A percentile compares a stretch with the other conserved stretches of the same genome.
These are phyloP conservation scores for Rhodotorula sphaerocarpa DNA, from an alignment of 768 basidiomycete genomes.

Conservation along the genomic window DNA sequence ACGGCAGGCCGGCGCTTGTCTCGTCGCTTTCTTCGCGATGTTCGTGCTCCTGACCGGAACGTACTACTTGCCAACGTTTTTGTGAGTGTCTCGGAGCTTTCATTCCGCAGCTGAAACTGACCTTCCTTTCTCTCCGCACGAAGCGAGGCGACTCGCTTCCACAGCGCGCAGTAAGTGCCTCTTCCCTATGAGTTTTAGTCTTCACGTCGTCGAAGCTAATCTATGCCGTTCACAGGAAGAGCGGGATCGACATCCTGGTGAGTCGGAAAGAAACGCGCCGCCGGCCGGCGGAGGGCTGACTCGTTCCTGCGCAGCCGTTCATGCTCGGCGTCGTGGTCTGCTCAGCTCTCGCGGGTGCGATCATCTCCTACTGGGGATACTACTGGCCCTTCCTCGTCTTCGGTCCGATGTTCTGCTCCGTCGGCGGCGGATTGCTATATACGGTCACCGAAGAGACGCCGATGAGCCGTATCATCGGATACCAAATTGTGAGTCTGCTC, in stretches of 20 bases:
- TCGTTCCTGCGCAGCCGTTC: slow-evolving; percentile 40
- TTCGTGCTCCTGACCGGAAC: slow-evolving; percentile 13
- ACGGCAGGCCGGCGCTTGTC: slow-evolving; percentile 34
- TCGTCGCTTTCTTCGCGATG: slow-evolving; percentile 39
- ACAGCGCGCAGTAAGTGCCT: no score
- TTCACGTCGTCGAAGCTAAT: background rate
- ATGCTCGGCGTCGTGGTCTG: slow-evolving; percentile 39
- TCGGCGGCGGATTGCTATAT: slow-evolving; percentile 44
- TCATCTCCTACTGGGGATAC: slow-evolving; percentile 36
- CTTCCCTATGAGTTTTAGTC: no score
- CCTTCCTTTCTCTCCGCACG: background rate
- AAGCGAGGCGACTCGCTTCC: background rate
- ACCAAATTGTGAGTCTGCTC: slow-evolving; percentile 40
- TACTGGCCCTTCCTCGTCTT: slow-evolving; percentile 40
- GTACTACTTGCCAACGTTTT: slow-evolving; percentile 34
- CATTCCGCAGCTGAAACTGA: no score
- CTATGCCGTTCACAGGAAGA: background rate
- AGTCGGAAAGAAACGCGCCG: slow-evolving; percentile 41
- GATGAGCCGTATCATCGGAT: slow-evolving; percentile 42
- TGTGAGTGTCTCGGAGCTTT: background rate
- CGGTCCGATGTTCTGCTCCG: slow-evolving; percentile 40
- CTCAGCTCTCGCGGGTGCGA: slow-evolving; percentile 37
- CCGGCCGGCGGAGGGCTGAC: slow-evolving; percentile 43
- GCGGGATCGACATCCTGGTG: slow-evolving; percentile 27
- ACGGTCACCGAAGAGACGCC: slow-evolving; percentile 40